phyloP scores from a whole-genome alignment of 1,139 yeast genomes.

The Kurtzmaniella quercitrusa region DNA sequence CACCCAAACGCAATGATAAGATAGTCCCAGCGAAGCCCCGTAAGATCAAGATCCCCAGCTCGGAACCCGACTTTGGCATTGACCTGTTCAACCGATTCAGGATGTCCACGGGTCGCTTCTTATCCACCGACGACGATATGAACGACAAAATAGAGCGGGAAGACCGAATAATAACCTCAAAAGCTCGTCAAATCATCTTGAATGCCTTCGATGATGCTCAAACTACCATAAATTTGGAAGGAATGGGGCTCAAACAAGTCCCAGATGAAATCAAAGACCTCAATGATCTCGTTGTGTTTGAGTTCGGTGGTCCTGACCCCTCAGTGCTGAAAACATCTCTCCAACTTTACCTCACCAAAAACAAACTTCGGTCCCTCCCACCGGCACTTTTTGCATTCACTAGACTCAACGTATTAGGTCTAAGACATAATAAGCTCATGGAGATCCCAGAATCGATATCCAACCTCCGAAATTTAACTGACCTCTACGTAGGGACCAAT shows the following conservation, averaged over 20 bases:
- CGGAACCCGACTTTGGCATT: constrained; percentile 46
- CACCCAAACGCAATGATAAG: background rate
- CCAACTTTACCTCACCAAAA: constrained; percentile 38
- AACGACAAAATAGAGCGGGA: constrained; percentile 9
- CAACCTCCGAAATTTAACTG: constrained; percentile 29
- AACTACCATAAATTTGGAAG: constrained; percentile 32
- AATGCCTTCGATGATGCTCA: constrained; percentile 37
- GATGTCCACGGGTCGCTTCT: constrained; percentile 23
- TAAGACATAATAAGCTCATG: constrained; percentile 35
- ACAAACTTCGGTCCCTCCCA: constrained; percentile 26
- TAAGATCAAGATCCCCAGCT: constrained; percentile 19
- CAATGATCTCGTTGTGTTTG: constrained; percentile 39
- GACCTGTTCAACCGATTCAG: constrained; percentile 41
- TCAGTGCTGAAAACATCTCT: constrained; percentile 20
- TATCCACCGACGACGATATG: constrained; percentile 25
- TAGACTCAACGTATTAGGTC: constrained; percentile 38
- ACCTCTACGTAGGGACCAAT: constrained; percentile 38
- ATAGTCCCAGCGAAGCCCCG: constrained; percentile 1
- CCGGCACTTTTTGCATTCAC: constrained; percentile 40
- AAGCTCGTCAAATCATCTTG: constrained; percentile 31
- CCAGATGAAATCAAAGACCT: constrained; percentile 45
- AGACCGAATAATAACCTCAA: constrained; percentile 13
- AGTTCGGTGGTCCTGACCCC: constrained; percentile 12
- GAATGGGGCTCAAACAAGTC: constrained; percentile 32
- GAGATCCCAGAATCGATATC: constrained; percentile 34